phyloP scores from a whole-genome alignment of 768 basidiomycete species.

The Termitomyces sp. region DNA sequence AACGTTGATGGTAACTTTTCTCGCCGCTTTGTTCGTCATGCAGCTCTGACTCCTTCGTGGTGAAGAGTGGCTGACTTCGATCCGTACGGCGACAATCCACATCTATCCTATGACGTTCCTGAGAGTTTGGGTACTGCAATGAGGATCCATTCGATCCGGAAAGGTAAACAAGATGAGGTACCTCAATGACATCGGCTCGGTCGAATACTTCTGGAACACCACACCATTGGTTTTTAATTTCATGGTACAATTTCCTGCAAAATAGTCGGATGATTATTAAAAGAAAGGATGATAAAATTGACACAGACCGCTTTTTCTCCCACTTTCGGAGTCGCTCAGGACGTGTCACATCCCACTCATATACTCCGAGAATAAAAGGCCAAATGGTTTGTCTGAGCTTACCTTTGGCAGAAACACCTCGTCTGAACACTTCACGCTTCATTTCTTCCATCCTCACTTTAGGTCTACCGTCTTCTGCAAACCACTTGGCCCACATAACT shows the following conservation, averaged over 20 bases:
- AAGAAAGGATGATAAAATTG: not conserved
- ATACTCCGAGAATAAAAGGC: constrained; percentile 86
- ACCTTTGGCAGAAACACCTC: constrained; percentile 56
- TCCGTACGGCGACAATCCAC: constrained; percentile 98
- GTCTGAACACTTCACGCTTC: constrained; percentile 70
- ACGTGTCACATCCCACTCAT: constrained; percentile 70
- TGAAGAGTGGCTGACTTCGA: constrained; percentile 87
- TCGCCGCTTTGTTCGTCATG: constrained; percentile 41
- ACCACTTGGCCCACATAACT: constrained; percentile 74
- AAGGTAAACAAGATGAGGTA: constrained; percentile 24
- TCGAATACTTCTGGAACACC: constrained; percentile 79
- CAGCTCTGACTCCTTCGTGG: constrained; percentile 32
- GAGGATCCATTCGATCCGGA: not conserved
- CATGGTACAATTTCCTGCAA: constrained; percentile 60
- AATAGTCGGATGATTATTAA: not conserved
- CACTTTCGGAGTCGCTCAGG: constrained; percentile 57
- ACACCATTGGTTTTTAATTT: constrained; percentile 78
- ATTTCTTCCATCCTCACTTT: constrained; percentile 64
- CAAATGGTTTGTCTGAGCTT: constrained; percentile 70
- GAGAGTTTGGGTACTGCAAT: not conserved
- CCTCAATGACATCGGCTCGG: constrained; percentile 76
- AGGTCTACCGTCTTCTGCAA: constrained; percentile 64
- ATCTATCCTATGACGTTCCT: constrained; percentile 91
- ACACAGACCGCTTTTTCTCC: constrained; percentile 53
- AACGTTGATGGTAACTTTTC: constrained; percentile 48